Evolutionary conservation across 106 monocot species (phyloP).

Genomic region (Chionographis japonica): DNA sequence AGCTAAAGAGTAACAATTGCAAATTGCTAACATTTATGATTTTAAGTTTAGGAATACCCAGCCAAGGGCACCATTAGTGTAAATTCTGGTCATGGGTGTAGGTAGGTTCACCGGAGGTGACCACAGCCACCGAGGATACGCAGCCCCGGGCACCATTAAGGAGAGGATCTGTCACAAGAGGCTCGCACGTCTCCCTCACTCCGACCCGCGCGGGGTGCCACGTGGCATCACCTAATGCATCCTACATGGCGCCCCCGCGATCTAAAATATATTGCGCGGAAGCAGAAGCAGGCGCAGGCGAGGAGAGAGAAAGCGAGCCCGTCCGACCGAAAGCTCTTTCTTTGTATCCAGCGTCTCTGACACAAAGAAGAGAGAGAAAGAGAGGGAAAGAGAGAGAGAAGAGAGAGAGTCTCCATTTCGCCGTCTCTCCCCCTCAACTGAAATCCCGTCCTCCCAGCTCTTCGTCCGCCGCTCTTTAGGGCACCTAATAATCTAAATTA

Average conservation of each 20-base stretch:
- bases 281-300: too few relatives aligned
- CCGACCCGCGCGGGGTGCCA: conserved; percentile 17
- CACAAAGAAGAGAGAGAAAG: conserved; percentile 2
- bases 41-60: too few relatives aligned
- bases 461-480: neutral
- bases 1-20: too few relatives aligned
- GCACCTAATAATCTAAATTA: too few relatives aligned
- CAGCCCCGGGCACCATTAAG: neutral
- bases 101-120: neutral
- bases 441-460: conserved; percentile 16
- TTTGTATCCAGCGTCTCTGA: neutral
- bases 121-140: neutral
- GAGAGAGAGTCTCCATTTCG: neutral
- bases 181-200: conserved; percentile 1
- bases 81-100: too few relatives aligned
- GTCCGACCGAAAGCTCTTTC: conserved; percentile 4
- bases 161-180: neutral
- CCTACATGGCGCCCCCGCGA: too few relatives aligned
- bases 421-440: conserved; percentile 3
- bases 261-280: too few relatives aligned
- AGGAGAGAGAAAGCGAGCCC: neutral
- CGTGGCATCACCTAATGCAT: conserved; percentile 7
- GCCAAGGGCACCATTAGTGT: too few relatives aligned
- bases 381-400: conserved; percentile 1
- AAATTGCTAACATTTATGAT: too few relatives aligned